A percentile compares a stretch with the other conserved stretches of the same genome.
These are phyloP conservation scores for Sclerospora graminicola DNA, from an alignment of 352 stramenopile species.

Conservation along the genomic window DNA sequence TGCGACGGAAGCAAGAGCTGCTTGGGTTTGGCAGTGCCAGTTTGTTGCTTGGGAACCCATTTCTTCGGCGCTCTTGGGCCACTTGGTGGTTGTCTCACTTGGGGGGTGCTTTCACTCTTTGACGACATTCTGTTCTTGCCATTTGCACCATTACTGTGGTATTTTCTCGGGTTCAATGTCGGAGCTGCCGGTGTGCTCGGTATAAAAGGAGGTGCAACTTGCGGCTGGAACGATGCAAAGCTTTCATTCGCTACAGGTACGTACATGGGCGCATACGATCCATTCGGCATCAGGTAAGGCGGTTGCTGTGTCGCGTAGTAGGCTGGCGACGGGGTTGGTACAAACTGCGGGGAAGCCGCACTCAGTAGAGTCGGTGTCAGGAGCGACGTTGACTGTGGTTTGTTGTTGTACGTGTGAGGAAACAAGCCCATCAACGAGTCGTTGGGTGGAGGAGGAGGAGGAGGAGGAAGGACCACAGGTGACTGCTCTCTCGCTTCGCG, in stretches of 20 bases:
- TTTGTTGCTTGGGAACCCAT: constrained; percentile 25
- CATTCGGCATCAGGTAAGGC: constrained; percentile 23
- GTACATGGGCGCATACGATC: constrained; percentile 25
- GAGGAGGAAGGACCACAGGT: constrained; percentile 4
- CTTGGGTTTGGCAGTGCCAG: constrained; percentile 8
- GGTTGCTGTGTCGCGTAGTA: too few species aligned
- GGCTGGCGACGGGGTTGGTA: too few species aligned
- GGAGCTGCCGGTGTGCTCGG: constrained; percentile 3
- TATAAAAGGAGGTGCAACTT: constrained; percentile 7
- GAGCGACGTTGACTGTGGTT: constrained; percentile 10
- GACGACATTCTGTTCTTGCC: constrained; percentile 11
- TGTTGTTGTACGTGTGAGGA: constrained; percentile 34
- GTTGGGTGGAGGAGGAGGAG: constrained; percentile 4
- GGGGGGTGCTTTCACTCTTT: constrained; percentile 1
- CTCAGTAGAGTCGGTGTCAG: constrained; percentile 21
- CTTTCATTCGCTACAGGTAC: constrained; percentile 4
- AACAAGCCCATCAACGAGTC: constrained; percentile 34
- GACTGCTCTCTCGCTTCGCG: too few species aligned
- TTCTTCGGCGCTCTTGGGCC: constrained; percentile 11
- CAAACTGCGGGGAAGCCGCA: constrained; percentile 10
- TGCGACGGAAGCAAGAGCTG: constrained; percentile 40
- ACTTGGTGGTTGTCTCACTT: constrained; percentile 2
- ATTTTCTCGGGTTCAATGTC: constrained; percentile 4
- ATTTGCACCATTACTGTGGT: constrained; percentile 6
- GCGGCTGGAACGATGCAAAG: constrained; percentile 6